Conservation (phyloP, 495 filamentous ascomycete genomes). For the Penicillium robsamsonii region DNA sequence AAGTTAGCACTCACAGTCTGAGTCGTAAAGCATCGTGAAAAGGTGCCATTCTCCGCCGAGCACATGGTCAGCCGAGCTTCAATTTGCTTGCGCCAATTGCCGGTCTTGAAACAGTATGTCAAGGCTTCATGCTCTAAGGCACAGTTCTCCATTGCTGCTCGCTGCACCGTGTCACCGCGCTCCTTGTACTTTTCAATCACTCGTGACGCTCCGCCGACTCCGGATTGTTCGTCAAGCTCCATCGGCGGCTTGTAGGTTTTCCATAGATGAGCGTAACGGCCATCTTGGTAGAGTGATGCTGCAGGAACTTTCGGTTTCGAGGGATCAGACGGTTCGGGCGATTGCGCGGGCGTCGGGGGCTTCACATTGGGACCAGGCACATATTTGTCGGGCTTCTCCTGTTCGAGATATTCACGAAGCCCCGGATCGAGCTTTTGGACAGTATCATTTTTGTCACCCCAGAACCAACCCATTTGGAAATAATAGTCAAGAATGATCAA, state of each 20-base stretch:
- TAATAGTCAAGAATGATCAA: neutral
- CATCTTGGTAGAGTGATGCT: constrained; percentile 68
- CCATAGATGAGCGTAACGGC: constrained; percentile 93
- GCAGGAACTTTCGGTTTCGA: constrained; percentile 52
- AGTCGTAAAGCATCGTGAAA: constrained; percentile 78
- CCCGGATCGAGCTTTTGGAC: constrained; percentile 79
- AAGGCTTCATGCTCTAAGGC: constrained; percentile 76
- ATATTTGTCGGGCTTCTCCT: constrained; percentile 78
- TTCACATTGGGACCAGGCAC: constrained; percentile 39
- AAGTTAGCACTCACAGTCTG: constrained; percentile 60
- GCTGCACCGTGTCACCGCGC: constrained; percentile 71
- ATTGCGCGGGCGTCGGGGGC: constrained; percentile 21
- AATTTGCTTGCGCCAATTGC: constrained; percentile 48
- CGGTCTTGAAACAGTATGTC: constrained; percentile 69
- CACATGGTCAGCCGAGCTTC: constrained; percentile 69
- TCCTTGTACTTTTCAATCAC: constrained; percentile 82
- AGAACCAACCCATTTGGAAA: constrained; percentile 66
- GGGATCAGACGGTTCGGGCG: constrained; percentile 22
- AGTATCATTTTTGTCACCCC: constrained; percentile 62
- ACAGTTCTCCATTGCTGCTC: constrained; percentile 90
- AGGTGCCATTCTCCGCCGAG: constrained; percentile 60
- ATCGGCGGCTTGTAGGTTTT: constrained; percentile 71
- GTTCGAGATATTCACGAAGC: constrained; percentile 78
- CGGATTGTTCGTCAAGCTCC: constrained; percentile 55
- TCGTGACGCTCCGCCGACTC: constrained; percentile 58